phyloP scores from a whole-genome alignment of 2,329 filamentous ascomycete species.

The Monilinia vaccinii-corymbosi region DNA sequence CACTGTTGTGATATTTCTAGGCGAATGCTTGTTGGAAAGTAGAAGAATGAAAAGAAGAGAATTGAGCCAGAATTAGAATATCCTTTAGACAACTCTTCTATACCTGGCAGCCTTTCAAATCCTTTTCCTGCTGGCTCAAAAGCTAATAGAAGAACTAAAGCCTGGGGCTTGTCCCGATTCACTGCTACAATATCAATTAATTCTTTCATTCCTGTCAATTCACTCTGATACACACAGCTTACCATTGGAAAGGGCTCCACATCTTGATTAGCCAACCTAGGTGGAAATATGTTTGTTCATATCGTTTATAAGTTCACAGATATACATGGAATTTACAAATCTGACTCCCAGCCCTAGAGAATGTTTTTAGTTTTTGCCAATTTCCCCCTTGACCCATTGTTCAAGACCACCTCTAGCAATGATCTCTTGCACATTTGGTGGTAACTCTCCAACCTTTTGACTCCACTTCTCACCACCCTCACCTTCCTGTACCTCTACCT shows the following conservation, averaged over 20 bases:
- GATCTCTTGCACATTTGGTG: conserved; percentile 79
- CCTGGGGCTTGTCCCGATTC: neutral
- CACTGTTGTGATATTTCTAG: neutral
- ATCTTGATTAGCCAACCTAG: too few species aligned
- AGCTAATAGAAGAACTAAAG: neutral
- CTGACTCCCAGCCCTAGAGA: neutral
- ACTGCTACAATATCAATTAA: neutral
- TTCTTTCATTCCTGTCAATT: neutral
- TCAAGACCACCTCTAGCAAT: conserved; percentile 70
- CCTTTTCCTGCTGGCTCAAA: too few species aligned
- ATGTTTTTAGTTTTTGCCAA: conserved; percentile 11
- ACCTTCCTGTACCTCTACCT: conserved; percentile 63
- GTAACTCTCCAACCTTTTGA: conserved; percentile 74
- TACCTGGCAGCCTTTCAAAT: neutral
- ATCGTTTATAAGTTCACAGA: neutral
- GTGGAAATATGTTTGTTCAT: neutral
- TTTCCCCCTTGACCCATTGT: conserved; percentile 55
- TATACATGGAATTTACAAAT: neutral
- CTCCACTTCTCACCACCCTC: conserved; percentile 56
- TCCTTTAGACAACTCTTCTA: neutral
- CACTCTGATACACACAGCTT: neutral
- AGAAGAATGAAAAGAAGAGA: neutral
- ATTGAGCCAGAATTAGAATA: neutral
- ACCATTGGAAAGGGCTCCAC: too few species aligned
- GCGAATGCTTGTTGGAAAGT: too few species aligned